Base-by-base conservation (phyloP, 805 yeast genomes). In the Saturnispora serradocipensis region DNA sequence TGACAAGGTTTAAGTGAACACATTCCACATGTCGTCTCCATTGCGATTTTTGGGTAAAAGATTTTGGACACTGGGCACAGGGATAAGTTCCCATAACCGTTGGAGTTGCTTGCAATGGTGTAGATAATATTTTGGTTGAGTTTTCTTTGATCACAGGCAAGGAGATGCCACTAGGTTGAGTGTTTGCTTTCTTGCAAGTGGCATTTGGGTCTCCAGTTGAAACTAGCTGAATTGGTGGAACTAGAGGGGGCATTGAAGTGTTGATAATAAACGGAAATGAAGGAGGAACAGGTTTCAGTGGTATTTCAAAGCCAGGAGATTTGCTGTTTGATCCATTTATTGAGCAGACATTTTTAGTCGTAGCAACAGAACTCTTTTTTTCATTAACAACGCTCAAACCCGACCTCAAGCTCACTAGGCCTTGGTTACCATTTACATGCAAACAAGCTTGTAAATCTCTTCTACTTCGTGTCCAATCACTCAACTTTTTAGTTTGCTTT, bases 11-110 rank as follows among this genome's bases (percentile, higher is more conserved):
- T 35, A 65, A 74, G 61, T 83, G 89, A 56, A 82, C 80, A 22
- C 85, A 80, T 53, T 86, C 68, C 62, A 79, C 74, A 61, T 84
- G 89, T 51, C 89, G 67, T 61, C 80, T 81, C 60, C 82, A 68
- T 61, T 82, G 87, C 54, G 84, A 87, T 58, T 79, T 79, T 55
- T 87, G 72, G 56, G 76, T 77, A 65, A 84, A 83, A 3, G 61
- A 59, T 57, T 72, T 73, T 1, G 59, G 54, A 54, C 78, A 75
- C 10, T 62, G 59, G 7, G 57, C 56, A 53, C 62, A 55, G 16
- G 51, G 50, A 47, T 75, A 74, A 57, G 32, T 40, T 1, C 20
- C 39, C 15, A 18, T 38, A 18, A 38, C 15, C 1, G 42, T 38
- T 18, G 42, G 42, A 10, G 42, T 38, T 38, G 42, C 42, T 38